Evolutionary conservation across 768 basidiomycete genomes (phyloP), one percentile per base, ranked within the genome.

Genomic region (Zangia roseola): DNA sequence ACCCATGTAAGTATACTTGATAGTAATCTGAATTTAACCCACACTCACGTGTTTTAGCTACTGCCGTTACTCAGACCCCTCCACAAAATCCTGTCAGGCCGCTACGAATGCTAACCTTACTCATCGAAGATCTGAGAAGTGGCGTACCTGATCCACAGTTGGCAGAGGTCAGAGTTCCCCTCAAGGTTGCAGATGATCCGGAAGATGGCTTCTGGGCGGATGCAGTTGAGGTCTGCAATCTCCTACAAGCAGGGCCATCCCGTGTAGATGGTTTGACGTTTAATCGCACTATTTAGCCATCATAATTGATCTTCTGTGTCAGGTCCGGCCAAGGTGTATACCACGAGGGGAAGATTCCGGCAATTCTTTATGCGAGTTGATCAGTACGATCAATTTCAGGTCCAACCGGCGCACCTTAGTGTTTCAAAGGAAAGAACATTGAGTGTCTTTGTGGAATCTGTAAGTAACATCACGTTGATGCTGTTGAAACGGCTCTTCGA

Each of bases 241-340:
- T 74, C 49, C 72, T 89, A 20, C 87, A 90, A 62, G 56, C 63
- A 0, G 74, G 82, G 21, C 81, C 86, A 10, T 78, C 82, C 10
- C 73, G 84, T 51, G 82, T 90, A 44, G 87, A 90, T 63, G 87
- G 87, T 85, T n/a, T 45, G 39, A 58, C n/a, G 10, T 24, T 26
- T 13, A 10, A 10, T 43, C 16, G 0, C 36, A 6, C 23, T 8
- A n/a, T 43, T 39, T 4, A 14, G 38, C 10, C 28, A 40, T 28
- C 23, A 39, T 31, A 31, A 47, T 42, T 50, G 26, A 40, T 35
- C 21, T 3, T 50, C 30, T 28, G 46, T 26, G 38, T 43, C 30
- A 86, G 85, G 85, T n/a, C 80, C 82, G 10, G 85, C 85, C 23
- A 82, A 77, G 60, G 81, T 82, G 24, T 88, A 79, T 55, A 80